phyloP scores from a whole-genome alignment of 148 eudicot species.

The Cornus suecica region DNA sequence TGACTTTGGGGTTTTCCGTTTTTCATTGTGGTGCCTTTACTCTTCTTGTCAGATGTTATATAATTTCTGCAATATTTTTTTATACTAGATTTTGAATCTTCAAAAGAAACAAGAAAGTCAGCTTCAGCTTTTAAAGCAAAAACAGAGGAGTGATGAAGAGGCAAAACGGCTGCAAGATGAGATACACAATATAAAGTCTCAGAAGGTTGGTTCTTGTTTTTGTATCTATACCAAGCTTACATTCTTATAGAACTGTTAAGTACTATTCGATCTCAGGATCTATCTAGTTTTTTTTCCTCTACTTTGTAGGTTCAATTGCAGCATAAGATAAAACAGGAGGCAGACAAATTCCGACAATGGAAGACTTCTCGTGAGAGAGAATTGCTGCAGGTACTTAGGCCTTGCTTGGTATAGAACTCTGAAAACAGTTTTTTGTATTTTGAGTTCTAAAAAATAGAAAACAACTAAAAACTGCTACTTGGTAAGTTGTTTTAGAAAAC shows the following conservation, averaged over 20 bases:
- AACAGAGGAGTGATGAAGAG: conserved; percentile 24
- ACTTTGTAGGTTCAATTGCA: conserved; percentile 87
- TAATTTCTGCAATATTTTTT: neutral
- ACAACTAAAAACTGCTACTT: too few species aligned
- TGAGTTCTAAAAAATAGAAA: too few species aligned
- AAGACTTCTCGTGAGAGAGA: conserved; percentile 97
- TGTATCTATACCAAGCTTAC: neutral
- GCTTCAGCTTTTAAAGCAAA: conserved; percentile 20
- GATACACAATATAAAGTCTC: conserved; percentile 20
- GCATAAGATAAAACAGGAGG: conserved; percentile 95
- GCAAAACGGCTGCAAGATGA: conserved; percentile 20
- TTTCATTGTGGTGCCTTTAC: neutral
- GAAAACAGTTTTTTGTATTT: too few species aligned
- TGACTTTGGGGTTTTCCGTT: neutral
- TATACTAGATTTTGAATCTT: conserved; percentile 19
- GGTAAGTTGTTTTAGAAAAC: too few species aligned
- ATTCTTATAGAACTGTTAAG: neutral
- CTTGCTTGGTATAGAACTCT: too few species aligned
- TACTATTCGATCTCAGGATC: neutral
- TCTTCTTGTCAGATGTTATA: neutral
- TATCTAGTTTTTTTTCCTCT: neutral
- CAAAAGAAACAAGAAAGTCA: conserved; percentile 25
- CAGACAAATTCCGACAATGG: conserved; percentile 97
- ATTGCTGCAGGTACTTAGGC: conserved; percentile 81
- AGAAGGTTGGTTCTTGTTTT: conserved; percentile 14